phyloP scores from a whole-genome alignment of 352 stramenopile species.

The Globisporangium apiculatum region DNA sequence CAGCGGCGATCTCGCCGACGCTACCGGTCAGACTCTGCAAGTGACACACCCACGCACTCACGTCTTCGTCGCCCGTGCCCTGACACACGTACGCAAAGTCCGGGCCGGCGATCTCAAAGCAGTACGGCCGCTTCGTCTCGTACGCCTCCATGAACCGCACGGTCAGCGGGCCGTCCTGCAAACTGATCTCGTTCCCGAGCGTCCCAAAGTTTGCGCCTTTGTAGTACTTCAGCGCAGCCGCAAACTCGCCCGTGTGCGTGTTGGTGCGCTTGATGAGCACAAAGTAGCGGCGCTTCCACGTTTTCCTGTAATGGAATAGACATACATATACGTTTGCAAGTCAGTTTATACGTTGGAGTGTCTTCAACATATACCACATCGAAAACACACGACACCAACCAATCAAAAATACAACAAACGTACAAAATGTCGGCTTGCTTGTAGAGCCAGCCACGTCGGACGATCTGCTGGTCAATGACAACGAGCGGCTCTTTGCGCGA shows the following conservation, averaged over 20 bases:
- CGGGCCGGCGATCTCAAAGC: conserved; percentile 68
- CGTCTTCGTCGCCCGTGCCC: conserved; percentile 75
- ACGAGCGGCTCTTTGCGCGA: conserved; percentile 28
- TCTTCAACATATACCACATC: too few relatives aligned
- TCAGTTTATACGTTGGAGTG: too few relatives aligned
- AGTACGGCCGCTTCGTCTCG: conserved; percentile 79
- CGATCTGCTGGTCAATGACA: conserved; percentile 35
- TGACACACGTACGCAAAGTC: conserved; percentile 78
- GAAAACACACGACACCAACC: neutral
- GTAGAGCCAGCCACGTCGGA: conserved; percentile 45
- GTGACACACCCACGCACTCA: conserved; percentile 81
- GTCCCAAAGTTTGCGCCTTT: conserved; percentile 80
- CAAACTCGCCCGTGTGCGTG: conserved; percentile 52
- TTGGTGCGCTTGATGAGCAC: conserved; percentile 81
- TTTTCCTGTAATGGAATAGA: conserved; percentile 39
- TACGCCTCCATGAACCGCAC: conserved; percentile 73
- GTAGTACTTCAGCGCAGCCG: conserved; percentile 79
- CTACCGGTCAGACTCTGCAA: conserved; percentile 59
- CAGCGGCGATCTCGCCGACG: conserved; percentile 28
- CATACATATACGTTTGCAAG: conserved; percentile 9
- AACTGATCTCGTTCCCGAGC: conserved; percentile 65
- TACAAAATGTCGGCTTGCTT: conserved; percentile 62
- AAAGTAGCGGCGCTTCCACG: conserved; percentile 85
- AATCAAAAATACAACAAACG: neutral
- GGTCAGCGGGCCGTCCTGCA: conserved; percentile 57